Evolutionary conservation across 208 protist genomes (phyloP).

Genomic region (Blechomonas ayalai): DNA sequence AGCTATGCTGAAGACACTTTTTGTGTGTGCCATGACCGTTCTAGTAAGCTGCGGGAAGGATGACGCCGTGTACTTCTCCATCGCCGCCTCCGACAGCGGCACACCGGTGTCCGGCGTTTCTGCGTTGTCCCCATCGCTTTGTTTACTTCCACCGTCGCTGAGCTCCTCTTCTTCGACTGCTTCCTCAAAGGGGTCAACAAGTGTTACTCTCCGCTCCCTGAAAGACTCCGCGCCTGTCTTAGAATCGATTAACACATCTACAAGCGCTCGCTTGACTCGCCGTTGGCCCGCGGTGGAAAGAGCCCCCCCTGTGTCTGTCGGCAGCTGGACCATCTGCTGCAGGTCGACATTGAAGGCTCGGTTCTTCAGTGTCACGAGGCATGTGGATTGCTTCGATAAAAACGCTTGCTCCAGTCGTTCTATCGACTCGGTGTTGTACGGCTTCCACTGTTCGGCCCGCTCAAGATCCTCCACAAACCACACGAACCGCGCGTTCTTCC

Average conservation of each 20-base stretch:
- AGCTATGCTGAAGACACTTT: background rate
- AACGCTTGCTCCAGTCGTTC: constrained; percentile 57
- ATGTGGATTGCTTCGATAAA: constrained; percentile 13
- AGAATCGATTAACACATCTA: constrained; percentile 21
- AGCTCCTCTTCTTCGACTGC: no score
- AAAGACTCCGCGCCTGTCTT: constrained; percentile 14
- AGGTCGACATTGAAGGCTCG: constrained; percentile 60
- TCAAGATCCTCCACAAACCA: constrained; percentile 72
- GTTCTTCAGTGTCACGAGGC: constrained; percentile 47
- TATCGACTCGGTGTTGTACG: constrained; percentile 37
- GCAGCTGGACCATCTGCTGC: constrained; percentile 38
- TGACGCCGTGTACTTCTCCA: background rate
- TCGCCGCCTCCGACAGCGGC: constrained; percentile 6
- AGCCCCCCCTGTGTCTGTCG: background rate
- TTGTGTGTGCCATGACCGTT: constrained; percentile 4
- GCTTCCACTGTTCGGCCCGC: constrained; percentile 43
- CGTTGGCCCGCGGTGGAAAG: constrained; percentile 14
- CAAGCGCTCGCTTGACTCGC: constrained; percentile 30
- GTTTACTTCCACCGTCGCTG: no score
- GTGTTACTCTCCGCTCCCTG: constrained; percentile 7
- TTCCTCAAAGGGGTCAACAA: constrained; percentile 44
- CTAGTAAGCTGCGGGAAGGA: constrained; percentile 6
- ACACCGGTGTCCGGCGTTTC: no score
- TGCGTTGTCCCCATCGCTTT: no score
- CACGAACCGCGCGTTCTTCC: constrained; percentile 15